Evolutionary conservation across 83 land plant species (phyloP), one percentile per base, ranked within the genome.

Genomic region (Diphasiastrum complanatum): DNA sequence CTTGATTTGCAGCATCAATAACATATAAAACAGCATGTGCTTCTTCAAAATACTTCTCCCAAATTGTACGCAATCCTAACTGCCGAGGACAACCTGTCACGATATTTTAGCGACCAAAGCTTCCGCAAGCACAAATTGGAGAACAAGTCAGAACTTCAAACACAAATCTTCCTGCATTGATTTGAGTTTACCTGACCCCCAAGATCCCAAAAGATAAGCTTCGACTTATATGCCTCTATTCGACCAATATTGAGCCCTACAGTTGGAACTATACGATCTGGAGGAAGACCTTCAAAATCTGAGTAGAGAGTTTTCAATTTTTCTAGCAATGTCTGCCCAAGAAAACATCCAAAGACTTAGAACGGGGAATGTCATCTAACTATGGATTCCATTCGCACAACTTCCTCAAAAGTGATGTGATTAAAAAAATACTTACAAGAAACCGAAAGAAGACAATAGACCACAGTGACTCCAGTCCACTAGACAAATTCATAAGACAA

Each of bases 31-130:
- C 66, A 29, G 90, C 90, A 83, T 91, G 95, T 48, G 97, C 95
- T 67, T 91, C 97, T 43, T 91, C 97, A 71, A 82, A 91, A 68
- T 91, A 91, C 52, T 91, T 91, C 69, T 91, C 97, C 97, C 97
- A 91, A 26, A 91, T 91, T 65, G 87, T 79, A 18, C 97, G 97
- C 51, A 91, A 70, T 24, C 97, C 97, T 65, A 84, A 71, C 95
- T 91, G 83, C 49, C 33, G 69, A 33, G 54, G 49, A n/a, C n/a
- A n/a, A n/a, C n/a, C n/a, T n/a, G n/a, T n/a, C n/a, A n/a, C n/a
- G n/a, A n/a, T n/a, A 27, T 29, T 48, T 25, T 2, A 33, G 10
- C 60, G 43, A 40, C n/a, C n/a, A n/a, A n/a, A 11, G 48, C 22
- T 5, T 12, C 16, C 23, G n/a, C 63, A 60, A 60, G 24, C 60